Evolutionary conservation across 163 green algal genomes (phyloP).

Genomic region (Prototheca stagnorum): DNA sequence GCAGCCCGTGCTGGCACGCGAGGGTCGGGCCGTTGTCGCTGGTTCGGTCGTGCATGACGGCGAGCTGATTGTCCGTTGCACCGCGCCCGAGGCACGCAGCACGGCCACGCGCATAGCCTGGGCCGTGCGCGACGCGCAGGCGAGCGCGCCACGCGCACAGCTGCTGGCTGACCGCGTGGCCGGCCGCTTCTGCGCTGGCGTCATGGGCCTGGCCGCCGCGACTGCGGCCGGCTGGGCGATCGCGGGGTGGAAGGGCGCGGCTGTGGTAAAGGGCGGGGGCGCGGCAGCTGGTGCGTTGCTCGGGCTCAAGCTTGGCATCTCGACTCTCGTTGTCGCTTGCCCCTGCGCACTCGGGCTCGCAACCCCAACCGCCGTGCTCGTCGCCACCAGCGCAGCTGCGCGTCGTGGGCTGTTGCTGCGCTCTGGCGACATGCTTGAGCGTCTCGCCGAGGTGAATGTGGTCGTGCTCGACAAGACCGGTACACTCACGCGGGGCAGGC

Average conservation of each 20-base stretch:
- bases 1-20: too few relatives aligned
- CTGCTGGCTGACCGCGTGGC: conserved; percentile 75
- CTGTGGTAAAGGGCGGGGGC: conserved; percentile 2
- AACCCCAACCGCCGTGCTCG: conserved; percentile 60
- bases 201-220: conserved; percentile 59
- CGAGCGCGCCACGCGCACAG: conserved; percentile 69
- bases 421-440: conserved; percentile 70
- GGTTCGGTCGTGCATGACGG: too few relatives aligned
- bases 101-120: conserved; percentile 49
- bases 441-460: conserved; percentile 46
- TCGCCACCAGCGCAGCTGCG: conserved; percentile 39
- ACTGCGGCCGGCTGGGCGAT: conserved; percentile 76
- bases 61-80: conserved; percentile 47
- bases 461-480: conserved; percentile 99
- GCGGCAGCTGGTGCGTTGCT: conserved; percentile 35
- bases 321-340: conserved; percentile 66
- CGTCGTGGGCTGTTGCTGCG: conserved; percentile 29
- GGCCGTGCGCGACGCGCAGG: conserved; percentile 60
- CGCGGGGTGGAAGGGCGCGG: too few relatives aligned
- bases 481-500: conserved; percentile 68
- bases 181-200: conserved; percentile 69
- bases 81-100: conserved; percentile 40
- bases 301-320: conserved; percentile 61
- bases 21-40: too few relatives aligned
- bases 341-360: conserved; percentile 61